Evolutionary conservation across 148 eudicot species (phyloP), one percentile per base, ranked within the genome.

Genomic region (Polygonum maritimum): DNA sequence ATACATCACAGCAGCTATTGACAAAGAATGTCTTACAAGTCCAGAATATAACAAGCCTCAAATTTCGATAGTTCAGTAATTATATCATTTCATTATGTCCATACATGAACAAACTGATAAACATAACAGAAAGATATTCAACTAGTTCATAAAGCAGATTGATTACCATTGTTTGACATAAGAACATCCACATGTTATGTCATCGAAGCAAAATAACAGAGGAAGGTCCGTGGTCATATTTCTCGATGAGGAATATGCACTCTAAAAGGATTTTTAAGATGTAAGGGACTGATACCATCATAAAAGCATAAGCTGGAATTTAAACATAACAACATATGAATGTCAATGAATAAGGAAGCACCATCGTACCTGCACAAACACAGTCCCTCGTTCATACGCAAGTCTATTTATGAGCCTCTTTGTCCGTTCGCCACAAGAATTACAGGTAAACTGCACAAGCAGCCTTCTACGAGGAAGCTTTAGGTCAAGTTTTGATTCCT

Each of bases 331-430:
- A 54, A 51, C 35, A 58, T 55, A 75, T 65, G 75, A n/a, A 51
- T 38, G 74, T 14, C 55, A 38, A 70, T 36, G 62, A 69, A 22
- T 49, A 71, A 63, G 38, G 15, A 71, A 67, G 13, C 51, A 74
- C 48, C 35, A 48, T 63, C 36, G 39, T 91, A 92, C 98, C 98
- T 95, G 97, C 44, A 95, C 88, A 86, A 89, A 96, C 48, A 96
- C 99, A 41, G 96, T 90, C 76, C 99, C 99, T 47, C 86, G 85
- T 85, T 92, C 98, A 84, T 91, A 96, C 10, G 99, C 99, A 80
- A 91, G 11, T 87, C 92, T 85, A 74, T 91, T 96, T 75, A 92
- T 85, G 26, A 96, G 85, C 84, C 85, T 85, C 62, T 91, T 83
- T 7, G 98, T 86, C 77, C 94, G 82, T 54, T 82, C 93, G 81